Conservation (phyloP, 768 basidiomycete species). For the Crassisporium funariophilum region DNA sequence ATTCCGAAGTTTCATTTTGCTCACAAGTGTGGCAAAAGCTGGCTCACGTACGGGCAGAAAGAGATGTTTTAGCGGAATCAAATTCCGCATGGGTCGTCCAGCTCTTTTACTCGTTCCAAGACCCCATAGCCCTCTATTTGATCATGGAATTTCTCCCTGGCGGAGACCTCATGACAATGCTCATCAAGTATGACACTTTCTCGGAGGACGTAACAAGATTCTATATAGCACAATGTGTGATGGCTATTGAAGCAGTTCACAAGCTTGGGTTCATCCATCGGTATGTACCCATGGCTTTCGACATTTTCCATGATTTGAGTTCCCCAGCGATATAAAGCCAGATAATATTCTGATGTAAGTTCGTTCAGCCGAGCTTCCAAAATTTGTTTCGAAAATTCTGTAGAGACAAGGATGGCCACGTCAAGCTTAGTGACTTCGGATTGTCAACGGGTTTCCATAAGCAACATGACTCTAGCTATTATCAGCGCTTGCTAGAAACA, state of each 20-base stretch:
- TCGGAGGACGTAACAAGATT: conserved; percentile 97
- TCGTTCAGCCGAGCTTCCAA: conserved; percentile 35
- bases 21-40: conserved; percentile 50
- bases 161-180: conserved; percentile 99
- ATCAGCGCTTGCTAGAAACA: conserved; percentile 82
- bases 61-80: conserved; percentile 94
- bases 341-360: conserved; percentile 78
- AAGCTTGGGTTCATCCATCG: conserved; percentile 97
- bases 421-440: conserved; percentile 98
- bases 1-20: neutral
- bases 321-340: conserved; percentile 91
- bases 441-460: conserved; percentile 99
- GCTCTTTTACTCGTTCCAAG: conserved; percentile 98
- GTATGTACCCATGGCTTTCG: conserved; percentile 39
- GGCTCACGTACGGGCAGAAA: conserved; percentile 96
- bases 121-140: conserved; percentile 87
- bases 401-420: conserved; percentile 90
- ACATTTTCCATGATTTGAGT: neutral
- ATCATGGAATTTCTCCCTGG: conserved; percentile 99
- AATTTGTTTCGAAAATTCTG: conserved; percentile 2
- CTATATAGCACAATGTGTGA: conserved; percentile 97
- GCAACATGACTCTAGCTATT: conserved; percentile 95
- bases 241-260: conserved; percentile 98
- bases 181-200: conserved; percentile 99
- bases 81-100: conserved; percentile 97